Evolutionary conservation across 495 filamentous ascomycete genomes (phyloP).

Genomic region (Trichocladium uniseriatum): DNA sequence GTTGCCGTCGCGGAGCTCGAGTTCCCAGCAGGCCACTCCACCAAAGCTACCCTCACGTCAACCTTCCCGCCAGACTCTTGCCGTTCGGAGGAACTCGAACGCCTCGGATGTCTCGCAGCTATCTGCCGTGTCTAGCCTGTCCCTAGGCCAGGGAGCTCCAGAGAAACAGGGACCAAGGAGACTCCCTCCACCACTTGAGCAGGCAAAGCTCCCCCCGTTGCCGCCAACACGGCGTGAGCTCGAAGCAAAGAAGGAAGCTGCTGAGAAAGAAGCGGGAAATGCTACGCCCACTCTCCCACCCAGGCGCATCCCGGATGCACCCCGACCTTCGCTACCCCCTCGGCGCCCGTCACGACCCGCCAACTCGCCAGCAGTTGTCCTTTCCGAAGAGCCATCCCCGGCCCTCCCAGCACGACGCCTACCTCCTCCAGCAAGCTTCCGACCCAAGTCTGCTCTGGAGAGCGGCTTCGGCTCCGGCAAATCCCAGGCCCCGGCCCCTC

Average conservation of each 20-base stretch:
- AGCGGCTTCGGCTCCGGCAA: constrained; percentile 16
- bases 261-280: constrained; percentile 19
- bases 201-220: constrained; percentile 42
- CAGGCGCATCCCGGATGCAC: constrained; percentile 21
- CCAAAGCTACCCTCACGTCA: constrained; percentile 35
- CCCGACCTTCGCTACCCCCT: constrained; percentile 30
- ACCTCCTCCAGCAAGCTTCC: constrained; percentile 30
- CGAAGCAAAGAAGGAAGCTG: constrained; percentile 35
- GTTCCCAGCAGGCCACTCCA: constrained; percentile 24
- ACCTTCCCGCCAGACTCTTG: constrained; percentile 26
- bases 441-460: constrained; percentile 15
- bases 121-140: constrained; percentile 36
- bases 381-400: constrained; percentile 15
- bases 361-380: constrained; percentile 13
- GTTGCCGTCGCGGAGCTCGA: constrained; percentile 28
- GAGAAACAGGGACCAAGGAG: constrained; percentile 29
- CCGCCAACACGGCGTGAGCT: constrained; percentile 37
- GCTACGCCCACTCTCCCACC: constrained; percentile 19
- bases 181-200: constrained; percentile 40
- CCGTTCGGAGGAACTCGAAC: constrained; percentile 35
- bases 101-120: constrained; percentile 38
- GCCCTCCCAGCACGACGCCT: constrained; percentile 30
- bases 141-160: constrained; percentile 23
- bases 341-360: constrained; percentile 33
- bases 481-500: too few relatives aligned